Evolutionary conservation across 257 asterid species (phyloP), one percentile per base, ranked within the genome.

Genomic region (Euphrasia confusa): DNA sequence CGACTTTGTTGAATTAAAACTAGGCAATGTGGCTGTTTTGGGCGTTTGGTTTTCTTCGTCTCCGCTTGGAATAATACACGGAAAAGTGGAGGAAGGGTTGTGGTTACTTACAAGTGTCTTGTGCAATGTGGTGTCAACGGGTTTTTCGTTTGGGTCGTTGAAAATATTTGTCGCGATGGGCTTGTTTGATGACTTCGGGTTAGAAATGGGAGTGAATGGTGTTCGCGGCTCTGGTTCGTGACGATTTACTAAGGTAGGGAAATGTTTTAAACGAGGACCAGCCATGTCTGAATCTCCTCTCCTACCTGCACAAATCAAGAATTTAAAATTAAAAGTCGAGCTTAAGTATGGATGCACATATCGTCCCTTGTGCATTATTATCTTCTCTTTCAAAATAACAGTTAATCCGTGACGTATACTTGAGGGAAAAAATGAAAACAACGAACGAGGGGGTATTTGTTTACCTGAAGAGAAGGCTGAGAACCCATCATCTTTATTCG

Each of bases 151-250:
- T 47, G 54, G 64, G 54, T 76, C 83, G 65, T 80, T 84, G 73
- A 81, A 65, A 37, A 72, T 60, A 71, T 78, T 80, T 64, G 79
- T 54, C 68, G 79, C 79, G 42, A 77, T 76, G 64, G 88, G 64
- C 69, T 78, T 88, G 67, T 77, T 86, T 26, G 90, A 78, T 12
- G 94, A 76, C 63, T 83, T 90, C 24, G 76, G 74, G 26, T 82
- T 67, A 66, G 92, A 77, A 71, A 91, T 81, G 44, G 92, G 92
- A 21, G 94, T 88, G 71, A 91, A 91, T 24, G 98, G 98, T 72
- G 64, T 86, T 57, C 98, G 71, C 13, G 64, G 50, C 54, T 79
- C 87, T 52, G 39, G 48, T 63, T 80, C 94, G 4, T 71, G 78
- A 28, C 70, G 68, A 33, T 58, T 79, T 11, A 44, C 28, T 44